Evolutionary conservation across 2,329 filamentous ascomycete genomes (phyloP).

Genomic region (Fusarium algeriense): DNA sequence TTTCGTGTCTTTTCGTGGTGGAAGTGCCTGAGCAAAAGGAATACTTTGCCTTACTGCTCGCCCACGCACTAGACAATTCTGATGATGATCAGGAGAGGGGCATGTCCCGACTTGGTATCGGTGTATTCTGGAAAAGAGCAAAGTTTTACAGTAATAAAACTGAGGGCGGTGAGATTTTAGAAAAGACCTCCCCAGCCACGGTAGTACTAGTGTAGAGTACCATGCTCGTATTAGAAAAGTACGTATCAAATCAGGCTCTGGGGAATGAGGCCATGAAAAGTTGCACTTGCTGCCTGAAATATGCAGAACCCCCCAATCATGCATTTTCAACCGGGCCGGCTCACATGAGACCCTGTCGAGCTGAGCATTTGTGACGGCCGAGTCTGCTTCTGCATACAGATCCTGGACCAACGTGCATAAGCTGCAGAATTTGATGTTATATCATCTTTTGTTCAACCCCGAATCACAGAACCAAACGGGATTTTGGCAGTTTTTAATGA

Average conservation of each 20-base stretch:
- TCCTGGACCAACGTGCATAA: neutral
- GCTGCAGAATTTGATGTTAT: neutral
- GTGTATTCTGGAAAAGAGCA: neutral
- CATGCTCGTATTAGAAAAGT: neutral
- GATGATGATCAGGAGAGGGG: fast-evolving
- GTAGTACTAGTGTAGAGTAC: neutral
- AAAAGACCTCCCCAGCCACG: neutral
- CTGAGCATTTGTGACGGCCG: neutral
- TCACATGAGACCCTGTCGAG: neutral
- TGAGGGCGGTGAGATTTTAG: neutral
- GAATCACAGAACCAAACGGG: no score
- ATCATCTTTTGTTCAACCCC: no score
- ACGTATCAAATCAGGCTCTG: slow-evolving; percentile 1
- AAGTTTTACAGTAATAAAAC: neutral
- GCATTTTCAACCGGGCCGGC: neutral
- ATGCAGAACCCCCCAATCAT: neutral
- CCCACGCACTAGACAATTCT: neutral
- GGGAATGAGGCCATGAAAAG: no score
- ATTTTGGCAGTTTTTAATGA: no score
- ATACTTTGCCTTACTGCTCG: neutral
- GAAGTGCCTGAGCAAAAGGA: neutral
- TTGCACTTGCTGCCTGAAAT: neutral
- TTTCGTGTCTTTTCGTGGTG: neutral
- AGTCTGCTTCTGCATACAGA: neutral
- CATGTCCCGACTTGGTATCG: neutral